These are phyloP conservation scores for Fusarium sulawesiense DNA, from an alignment of 2,329 filamentous ascomycete genomes.

Conservation along the genomic window DNA sequence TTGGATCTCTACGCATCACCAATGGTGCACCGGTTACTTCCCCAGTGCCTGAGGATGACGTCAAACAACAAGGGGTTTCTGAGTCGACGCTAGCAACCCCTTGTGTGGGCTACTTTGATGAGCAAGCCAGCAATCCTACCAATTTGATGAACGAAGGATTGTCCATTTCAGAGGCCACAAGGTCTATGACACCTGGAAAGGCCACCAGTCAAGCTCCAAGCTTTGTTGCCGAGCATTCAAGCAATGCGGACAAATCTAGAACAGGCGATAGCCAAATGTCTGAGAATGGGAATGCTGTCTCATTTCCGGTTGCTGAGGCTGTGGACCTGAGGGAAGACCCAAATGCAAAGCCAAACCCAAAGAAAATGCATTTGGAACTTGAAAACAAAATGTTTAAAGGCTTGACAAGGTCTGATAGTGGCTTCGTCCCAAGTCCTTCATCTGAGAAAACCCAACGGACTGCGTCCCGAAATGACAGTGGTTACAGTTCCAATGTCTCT, in stretches of 20 bases:
- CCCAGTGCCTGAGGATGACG: conserved; percentile 45
- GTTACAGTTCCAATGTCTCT: conserved; percentile 71
- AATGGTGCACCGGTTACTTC: conserved; percentile 68
- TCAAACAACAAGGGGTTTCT: conserved; percentile 15
- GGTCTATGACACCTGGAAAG: conserved; percentile 4
- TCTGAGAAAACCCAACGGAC: conserved; percentile 57
- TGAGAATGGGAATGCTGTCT: conserved; percentile 36
- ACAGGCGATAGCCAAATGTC: conserved; percentile 30
- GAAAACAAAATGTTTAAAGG: conserved; percentile 41
- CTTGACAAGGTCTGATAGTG: conserved; percentile 58
- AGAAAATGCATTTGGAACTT: conserved; percentile 31
- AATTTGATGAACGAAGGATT: conserved; percentile 4
- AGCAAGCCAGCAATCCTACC: conserved; percentile 10
- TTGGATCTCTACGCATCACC: conserved; percentile 71
- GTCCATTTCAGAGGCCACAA: conserved; percentile 1
- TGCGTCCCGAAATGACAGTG: conserved; percentile 69
- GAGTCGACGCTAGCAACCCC: conserved; percentile 6
- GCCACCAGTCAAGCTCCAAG: neutral
- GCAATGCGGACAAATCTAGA: conserved; percentile 27
- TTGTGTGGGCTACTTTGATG: conserved; percentile 24
- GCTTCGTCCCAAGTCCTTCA: conserved; percentile 59
- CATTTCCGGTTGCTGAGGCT: conserved; percentile 54
- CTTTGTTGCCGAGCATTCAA: conserved; percentile 17
- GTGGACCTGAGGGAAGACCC: conserved; percentile 57
- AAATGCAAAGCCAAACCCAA: conserved; percentile 54